These are phyloP conservation scores for Pseudogymnoascus sp. DNA, from an alignment of 2,329 filamentous ascomycete species.

Conservation along the genomic window DNA sequence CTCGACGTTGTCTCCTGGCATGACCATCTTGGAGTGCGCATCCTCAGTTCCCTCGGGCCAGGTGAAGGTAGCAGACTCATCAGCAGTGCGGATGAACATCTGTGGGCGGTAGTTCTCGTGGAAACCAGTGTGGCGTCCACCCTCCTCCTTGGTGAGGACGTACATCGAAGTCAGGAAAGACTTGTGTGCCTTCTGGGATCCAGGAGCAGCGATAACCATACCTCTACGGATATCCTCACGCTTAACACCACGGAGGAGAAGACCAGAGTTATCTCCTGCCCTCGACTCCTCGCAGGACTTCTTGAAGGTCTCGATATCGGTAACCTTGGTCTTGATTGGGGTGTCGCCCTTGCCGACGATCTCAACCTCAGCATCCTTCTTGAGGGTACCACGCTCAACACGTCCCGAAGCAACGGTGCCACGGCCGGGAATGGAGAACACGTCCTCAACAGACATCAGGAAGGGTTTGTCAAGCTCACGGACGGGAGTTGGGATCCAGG, in stretches of 20 bases:
- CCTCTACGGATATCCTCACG: constrained; percentile 91
- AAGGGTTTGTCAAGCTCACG: constrained; percentile 97
- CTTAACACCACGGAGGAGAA: constrained; percentile 90
- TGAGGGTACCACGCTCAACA: constrained; percentile 91
- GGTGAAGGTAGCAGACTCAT: constrained; percentile 68
- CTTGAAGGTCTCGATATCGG: constrained; percentile 99
- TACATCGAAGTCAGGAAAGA: constrained; percentile 96
- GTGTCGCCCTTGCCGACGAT: constrained; percentile 78
- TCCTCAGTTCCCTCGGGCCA: constrained; percentile 84
- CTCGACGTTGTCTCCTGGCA: constrained; percentile 98
- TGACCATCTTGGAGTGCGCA: constrained; percentile 70
- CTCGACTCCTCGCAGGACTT: constrained; percentile 97
- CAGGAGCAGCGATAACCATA: constrained; percentile 87
- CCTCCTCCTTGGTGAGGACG: constrained; percentile 95
- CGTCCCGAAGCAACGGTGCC: constrained; percentile 95
- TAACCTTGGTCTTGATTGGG: constrained; percentile 96
- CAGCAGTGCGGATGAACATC: constrained; percentile 90
- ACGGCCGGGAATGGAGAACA: constrained; percentile 85
- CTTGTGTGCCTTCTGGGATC: constrained; percentile 75
- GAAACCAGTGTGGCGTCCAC: constrained; percentile 95
- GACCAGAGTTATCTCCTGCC: constrained; percentile 96
- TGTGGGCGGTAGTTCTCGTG: constrained; percentile 94
- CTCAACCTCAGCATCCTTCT: constrained; percentile 92
- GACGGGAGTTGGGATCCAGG: constrained; percentile 92
- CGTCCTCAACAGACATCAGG: constrained; percentile 95